Base-by-base conservation (phyloP, 192 early-diverging fungal species). In the Coemansia sp. region DNA sequence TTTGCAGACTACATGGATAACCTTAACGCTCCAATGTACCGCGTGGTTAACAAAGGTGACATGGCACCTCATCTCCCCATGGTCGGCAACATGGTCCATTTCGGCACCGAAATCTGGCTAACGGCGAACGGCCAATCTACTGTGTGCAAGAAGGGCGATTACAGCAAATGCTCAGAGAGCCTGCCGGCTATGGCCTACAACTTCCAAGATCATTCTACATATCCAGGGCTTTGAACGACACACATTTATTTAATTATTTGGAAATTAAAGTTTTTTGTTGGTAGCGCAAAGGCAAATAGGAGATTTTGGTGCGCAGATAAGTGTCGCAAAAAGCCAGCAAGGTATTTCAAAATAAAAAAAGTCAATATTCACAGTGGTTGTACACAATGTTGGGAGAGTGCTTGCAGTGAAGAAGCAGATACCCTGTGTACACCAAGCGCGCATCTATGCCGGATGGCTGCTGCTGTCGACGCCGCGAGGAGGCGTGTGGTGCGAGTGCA, bases 61-160 rank as follows among this genome's bases (percentile, higher is more conserved):
- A 34, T 82, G 37, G 67, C 63, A 8, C 71, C 68, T 0, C 66
- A 74, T n/a, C 60, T 74, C 18, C 73, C 73, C 0, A 40, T 31
- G 11, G 26, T 34, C 6, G 34, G 58, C 15, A 44, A 20, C 0
- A 61, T 65, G 24, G 67, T 58, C 1, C 67, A 74, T 17, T 74
- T 74, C 58, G 73, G 73, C 40, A 65, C 73, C n/a, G 73, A 74
- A 34, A 58, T 60, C 18, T 74, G 73, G 73, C 36, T 66, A 20
- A 57, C 37, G 6, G 17, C 26, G 2, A 56, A 63, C 17, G 47
- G 56, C 42, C 11, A 60, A 20, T 61, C 53, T 14, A 36, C 56
- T 12, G 44, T 69, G 9, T 74, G 73, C 20, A 21, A 64, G 11
- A 69, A 54, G 4, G 42, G 49, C 12, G 67, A 68, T 18, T 68